A percentile compares a stretch with the other conserved stretches of the same genome.
Evolutionary conservation across 2,329 filamentous ascomycete genomes (phyloP).

Genomic region (Fusarium sp.): DNA sequence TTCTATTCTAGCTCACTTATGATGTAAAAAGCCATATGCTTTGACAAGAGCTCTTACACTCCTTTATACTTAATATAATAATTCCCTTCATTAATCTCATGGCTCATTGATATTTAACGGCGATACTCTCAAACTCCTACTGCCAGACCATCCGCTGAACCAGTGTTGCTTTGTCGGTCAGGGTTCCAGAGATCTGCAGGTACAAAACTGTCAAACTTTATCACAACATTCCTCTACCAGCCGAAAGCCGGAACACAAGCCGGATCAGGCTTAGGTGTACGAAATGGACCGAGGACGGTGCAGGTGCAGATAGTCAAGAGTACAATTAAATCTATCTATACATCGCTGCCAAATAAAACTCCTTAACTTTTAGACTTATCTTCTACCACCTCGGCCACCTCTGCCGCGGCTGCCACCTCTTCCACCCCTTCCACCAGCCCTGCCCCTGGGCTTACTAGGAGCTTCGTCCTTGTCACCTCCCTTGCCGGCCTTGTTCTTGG

Average conservation of each 20-base stretch:
- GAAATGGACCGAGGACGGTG: too few species aligned
- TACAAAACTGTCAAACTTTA: slow-evolving; percentile 1
- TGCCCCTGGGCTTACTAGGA: slow-evolving; percentile 43
- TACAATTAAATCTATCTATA: slow-evolving; percentile 40
- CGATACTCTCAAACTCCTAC: too few species aligned
- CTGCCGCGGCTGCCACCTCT: background rate
- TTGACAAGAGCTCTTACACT: background rate
- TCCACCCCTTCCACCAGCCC: slow-evolving; percentile 31
- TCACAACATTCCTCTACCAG: slow-evolving; percentile 3
- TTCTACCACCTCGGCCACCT: slow-evolving; percentile 10
- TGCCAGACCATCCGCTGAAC: background rate
- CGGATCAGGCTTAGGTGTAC: background rate
- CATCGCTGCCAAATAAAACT: slow-evolving; percentile 35
- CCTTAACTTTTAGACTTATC: slow-evolving; percentile 32
- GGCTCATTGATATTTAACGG: background rate
- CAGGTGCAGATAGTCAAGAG: slow-evolving; percentile 14
- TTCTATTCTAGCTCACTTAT: background rate
- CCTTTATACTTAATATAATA: slow-evolving; percentile 10
- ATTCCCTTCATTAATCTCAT: background rate
- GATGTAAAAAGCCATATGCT: background rate
- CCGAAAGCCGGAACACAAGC: background rate
- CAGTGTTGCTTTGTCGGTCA: slow-evolving; percentile 1
- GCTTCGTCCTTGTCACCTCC: slow-evolving; percentile 32
- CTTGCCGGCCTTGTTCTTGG: slow-evolving; percentile 35
- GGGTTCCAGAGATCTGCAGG: slow-evolving; percentile 13